Evolutionary conservation across 495 filamentous ascomycete species (phyloP).

Genomic region (Glarea lozoyensis): DNA sequence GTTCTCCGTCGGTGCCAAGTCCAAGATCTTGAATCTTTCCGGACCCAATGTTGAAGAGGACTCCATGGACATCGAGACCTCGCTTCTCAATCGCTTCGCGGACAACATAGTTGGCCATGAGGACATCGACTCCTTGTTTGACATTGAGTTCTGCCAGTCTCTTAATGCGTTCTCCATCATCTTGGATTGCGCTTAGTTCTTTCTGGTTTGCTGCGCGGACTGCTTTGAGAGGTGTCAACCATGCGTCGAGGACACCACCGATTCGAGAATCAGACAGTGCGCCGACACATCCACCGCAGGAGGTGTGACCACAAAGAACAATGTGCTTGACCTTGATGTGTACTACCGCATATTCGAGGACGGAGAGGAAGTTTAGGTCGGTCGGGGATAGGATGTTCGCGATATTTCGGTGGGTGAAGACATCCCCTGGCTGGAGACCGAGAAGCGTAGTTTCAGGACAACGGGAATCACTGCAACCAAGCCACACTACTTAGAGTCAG

Average conservation of each 20-base stretch:
- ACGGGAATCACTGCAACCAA: conserved; percentile 86
- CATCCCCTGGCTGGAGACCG: conserved; percentile 73
- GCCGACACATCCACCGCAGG: conserved; percentile 69
- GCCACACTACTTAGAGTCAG: conserved; percentile 50
- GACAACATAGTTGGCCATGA: conserved; percentile 52
- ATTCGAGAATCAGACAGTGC: conserved; percentile 58
- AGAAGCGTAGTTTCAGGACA: conserved; percentile 82
- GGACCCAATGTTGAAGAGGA: conserved; percentile 56
- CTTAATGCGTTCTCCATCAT: conserved; percentile 37
- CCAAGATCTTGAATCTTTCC: conserved; percentile 53
- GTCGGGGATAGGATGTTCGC: conserved; percentile 75
- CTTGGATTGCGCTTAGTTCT: conserved; percentile 39
- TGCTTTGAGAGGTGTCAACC: conserved; percentile 64
- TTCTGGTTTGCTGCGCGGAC: conserved; percentile 47
- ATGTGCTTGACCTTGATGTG: conserved; percentile 73
- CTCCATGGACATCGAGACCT: conserved; percentile 65
- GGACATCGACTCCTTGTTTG: conserved; percentile 49
- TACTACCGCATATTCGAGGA: conserved; percentile 76
- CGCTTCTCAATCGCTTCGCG: conserved; percentile 58
- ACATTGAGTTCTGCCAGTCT: conserved; percentile 64
- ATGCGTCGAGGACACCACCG: conserved; percentile 70
- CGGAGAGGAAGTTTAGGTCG: conserved; percentile 66
- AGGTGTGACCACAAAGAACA: conserved; percentile 76
- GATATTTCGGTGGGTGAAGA: conserved; percentile 93
- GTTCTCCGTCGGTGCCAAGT: conserved; percentile 25